A percentile compares a stretch with the other conserved stretches of the same genome.
Evolutionary conservation across 495 filamentous ascomycete genomes (phyloP).

Genomic region (Penicillium taxi): DNA sequence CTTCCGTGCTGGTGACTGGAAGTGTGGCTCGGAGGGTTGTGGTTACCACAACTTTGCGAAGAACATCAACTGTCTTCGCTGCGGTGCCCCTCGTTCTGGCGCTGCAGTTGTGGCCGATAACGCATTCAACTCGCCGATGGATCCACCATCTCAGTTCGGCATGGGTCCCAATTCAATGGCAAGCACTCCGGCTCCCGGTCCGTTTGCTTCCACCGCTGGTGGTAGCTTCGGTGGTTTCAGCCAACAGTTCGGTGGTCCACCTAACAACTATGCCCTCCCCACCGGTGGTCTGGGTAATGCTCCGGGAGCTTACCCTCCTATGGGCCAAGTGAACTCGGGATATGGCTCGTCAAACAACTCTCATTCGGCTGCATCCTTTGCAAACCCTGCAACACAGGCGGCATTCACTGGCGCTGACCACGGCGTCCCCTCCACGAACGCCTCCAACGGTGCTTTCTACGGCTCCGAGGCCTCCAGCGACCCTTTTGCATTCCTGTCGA

Average conservation of each 20-base stretch:
- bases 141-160: constrained; percentile 70
- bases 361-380: constrained; percentile 82
- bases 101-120: constrained; percentile 92
- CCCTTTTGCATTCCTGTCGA: constrained; percentile 84
- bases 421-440: constrained; percentile 45
- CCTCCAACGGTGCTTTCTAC: constrained; percentile 50
- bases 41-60: constrained; percentile 99
- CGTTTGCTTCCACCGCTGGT: constrained; percentile 66
- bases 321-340: constrained; percentile 63
- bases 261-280: constrained; percentile 82
- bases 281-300: constrained; percentile 72
- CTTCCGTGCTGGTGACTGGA: constrained; percentile 98
- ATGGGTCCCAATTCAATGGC: constrained; percentile 73
- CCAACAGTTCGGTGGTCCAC: constrained; percentile 82
- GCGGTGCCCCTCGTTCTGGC: constrained; percentile 86
- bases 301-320: constrained; percentile 70
- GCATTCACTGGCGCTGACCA: constrained; percentile 83
- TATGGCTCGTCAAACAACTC: constrained; percentile 58
- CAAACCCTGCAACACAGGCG: constrained; percentile 85
- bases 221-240: constrained; percentile 69
- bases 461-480: constrained; percentile 58
- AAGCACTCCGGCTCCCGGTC: constrained; percentile 75
- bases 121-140: constrained; percentile 85
- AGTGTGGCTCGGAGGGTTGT: constrained; percentile 95
- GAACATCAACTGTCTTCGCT: constrained; percentile 95